Conservation (phyloP, 805 yeast species). For the Ogataea minuta region DNA sequence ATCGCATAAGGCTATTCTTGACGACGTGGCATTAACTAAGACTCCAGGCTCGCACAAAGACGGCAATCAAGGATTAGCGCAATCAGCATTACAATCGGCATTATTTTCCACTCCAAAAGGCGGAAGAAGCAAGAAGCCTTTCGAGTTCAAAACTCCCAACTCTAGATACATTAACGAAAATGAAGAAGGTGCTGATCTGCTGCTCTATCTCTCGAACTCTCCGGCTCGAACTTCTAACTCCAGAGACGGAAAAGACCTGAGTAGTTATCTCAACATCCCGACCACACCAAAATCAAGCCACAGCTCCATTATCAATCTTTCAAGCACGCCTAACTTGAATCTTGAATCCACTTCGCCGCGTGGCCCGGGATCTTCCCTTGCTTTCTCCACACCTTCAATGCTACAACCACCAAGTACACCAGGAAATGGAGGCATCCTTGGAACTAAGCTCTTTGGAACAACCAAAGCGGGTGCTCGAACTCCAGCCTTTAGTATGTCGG, state of each 20-base stretch:
- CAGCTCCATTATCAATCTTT: constrained; percentile 17
- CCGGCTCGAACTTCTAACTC: constrained; percentile 48
- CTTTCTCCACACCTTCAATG: constrained; percentile 26
- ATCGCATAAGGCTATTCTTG: constrained; percentile 17
- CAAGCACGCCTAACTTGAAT: constrained; percentile 22
- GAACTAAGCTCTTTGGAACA: constrained; percentile 13
- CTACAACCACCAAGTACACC: constrained; percentile 22
- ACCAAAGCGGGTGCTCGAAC: constrained; percentile 39
- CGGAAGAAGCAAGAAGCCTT: constrained; percentile 10
- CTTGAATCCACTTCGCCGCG: constrained; percentile 31
- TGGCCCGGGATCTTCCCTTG: constrained; percentile 17
- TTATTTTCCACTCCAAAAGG: constrained; percentile 35
- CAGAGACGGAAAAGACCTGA: constrained; percentile 19
- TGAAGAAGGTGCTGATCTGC: constrained; percentile 75
- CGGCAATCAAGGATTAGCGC: constrained; percentile 17
- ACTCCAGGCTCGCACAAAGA: constrained; percentile 20
- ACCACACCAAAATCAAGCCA: constrained; percentile 30
- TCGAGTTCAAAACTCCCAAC: constrained; percentile 33
- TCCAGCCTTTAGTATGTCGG: constrained; percentile 78
- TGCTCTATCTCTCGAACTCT: constrained; percentile 79
- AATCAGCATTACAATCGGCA: constrained; percentile 24
- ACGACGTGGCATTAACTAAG: constrained; percentile 19
- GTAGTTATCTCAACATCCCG: constrained; percentile 23
- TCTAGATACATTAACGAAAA: constrained; percentile 27
- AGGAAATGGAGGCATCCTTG: constrained; percentile 7